Conservation (phyloP, 768 basidiomycete genomes). For the Termitomyces sp. region DNA sequence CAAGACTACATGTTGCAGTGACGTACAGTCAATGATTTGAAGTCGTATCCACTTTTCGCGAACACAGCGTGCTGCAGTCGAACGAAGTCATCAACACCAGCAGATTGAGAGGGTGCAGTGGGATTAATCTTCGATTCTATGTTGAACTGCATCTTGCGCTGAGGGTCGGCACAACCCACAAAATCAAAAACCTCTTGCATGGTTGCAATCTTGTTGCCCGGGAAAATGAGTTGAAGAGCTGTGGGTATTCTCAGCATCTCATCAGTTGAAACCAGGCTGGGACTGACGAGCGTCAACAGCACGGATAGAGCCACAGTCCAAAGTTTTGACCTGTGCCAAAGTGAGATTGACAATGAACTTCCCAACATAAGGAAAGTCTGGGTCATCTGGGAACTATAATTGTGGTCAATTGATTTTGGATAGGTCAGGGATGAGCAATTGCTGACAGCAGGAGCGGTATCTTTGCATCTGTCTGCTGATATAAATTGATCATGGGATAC, state of each 20-base stretch:
- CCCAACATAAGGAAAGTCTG: conserved; percentile 71
- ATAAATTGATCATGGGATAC: conserved; percentile 83
- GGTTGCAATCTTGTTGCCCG: conserved; percentile 70
- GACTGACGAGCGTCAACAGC: conserved; percentile 54
- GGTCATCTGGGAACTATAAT: conserved; percentile 49
- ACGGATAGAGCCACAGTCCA: conserved; percentile 77
- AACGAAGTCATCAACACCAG: conserved; percentile 57
- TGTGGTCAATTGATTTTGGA: neutral
- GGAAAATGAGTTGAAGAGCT: conserved; percentile 66
- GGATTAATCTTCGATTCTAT: conserved; percentile 78
- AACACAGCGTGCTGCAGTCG: conserved; percentile 58
- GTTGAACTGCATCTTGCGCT: conserved; percentile 63
- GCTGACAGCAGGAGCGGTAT: conserved; percentile 60
- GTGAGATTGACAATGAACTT: conserved; percentile 77
- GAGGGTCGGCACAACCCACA: conserved; percentile 66
- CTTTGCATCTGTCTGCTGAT: conserved; percentile 57
- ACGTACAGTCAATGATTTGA: conserved; percentile 58
- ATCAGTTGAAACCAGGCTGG: neutral
- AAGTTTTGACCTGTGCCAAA: conserved; percentile 70
- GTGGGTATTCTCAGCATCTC: neutral
- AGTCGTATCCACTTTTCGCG: conserved; percentile 52
- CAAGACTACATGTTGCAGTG: neutral
- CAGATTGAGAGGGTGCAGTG: conserved; percentile 46
- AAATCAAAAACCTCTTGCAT: conserved; percentile 74
- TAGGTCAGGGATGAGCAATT: conserved; percentile 12